These are phyloP conservation scores for Chlorella sp. DNA, from an alignment of 139 green algal species.

Conservation along the genomic window DNA sequence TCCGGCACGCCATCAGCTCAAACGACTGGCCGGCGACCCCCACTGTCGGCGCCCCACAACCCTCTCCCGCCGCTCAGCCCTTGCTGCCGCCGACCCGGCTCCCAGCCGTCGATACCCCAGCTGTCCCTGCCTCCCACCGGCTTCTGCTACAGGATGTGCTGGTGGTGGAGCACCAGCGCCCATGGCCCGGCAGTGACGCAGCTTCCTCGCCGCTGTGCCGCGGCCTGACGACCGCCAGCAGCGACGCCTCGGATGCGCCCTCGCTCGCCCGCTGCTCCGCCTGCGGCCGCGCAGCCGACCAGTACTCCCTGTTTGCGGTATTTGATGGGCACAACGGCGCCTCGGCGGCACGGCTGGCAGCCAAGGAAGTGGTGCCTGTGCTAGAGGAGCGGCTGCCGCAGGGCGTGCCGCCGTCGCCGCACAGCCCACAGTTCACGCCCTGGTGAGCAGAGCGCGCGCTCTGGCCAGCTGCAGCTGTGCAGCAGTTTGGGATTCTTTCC, in stretches of 20 bases:
- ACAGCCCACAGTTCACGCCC: not conserved
- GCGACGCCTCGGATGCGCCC: not conserved
- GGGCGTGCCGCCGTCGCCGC: not conserved
- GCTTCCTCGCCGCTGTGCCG: not conserved
- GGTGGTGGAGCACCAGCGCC: slow-evolving; percentile 40
- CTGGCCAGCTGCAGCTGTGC: too few relatives aligned
- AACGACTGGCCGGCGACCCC: too few relatives aligned
- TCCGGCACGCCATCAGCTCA: too few relatives aligned
- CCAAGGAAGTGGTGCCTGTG: slow-evolving; percentile 6
- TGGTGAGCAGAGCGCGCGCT: too few relatives aligned
- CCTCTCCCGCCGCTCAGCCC: not conserved
- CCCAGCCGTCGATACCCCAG: too few relatives aligned
- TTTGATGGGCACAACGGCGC: slow-evolving; percentile 75
- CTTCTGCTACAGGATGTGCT: slow-evolving; percentile 46
- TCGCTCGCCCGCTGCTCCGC: slow-evolving; percentile 1
- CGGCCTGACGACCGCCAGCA: not conserved
- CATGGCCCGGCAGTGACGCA: slow-evolving; percentile 22
- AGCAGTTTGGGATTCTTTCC: too few relatives aligned
- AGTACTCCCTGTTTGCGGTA: slow-evolving; percentile 57
- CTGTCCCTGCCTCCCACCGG: not conserved
- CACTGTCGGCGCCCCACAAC: not conserved
- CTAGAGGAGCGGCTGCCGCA: slow-evolving; percentile 40
- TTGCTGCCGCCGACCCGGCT: not conserved
- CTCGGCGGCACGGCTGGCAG: slow-evolving; percentile 40
- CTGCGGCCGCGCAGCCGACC: not conserved